Base-by-base conservation (phyloP, 306 rosid species). In the Dryas alaskensis region DNA sequence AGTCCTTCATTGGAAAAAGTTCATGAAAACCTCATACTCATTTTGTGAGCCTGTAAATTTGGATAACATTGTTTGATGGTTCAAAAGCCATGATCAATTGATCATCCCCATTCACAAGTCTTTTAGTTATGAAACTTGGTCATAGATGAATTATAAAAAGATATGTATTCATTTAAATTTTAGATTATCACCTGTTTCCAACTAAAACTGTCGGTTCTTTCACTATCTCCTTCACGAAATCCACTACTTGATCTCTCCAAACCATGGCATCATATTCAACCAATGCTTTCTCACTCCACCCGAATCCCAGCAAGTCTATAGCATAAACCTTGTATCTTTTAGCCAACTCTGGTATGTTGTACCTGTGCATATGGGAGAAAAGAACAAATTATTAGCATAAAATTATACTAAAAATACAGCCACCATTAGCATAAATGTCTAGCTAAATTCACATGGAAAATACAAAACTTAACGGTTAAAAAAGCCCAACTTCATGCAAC, bases 261-360 rank as follows among this genome's bases (percentile, higher is more conserved):
- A 92, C 84, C 92, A 88, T 55, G 81, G 98, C 93, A 84, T 94
- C 96, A 45, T 94, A 94, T n/a, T 94, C 96, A 1, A 92, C 81
- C 48, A 94, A 54, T 75, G 99, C 99, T 73, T 94, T 94, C 80
- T 94, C 98, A 81, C 99, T 94, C 99, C 99, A 94, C 55, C 99
- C 97, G 64, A 94, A 94, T 51, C 97, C 97, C 78, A 92, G 86
- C 88, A 94, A 88, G 88, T 89, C 99, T 80, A 94, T 65, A 54
- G 98, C 97, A 82, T 90, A 94, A 59, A 94, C 98, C 89, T 87
- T 92, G 80, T 94, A 79, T 25, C 55, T 86, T 79, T 95, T 90
- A 12, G 99, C 92, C 85, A 92, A 87, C 87, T 87, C 93, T 42
- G 99, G 98, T 67, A 92, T 95, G 75, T 89, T 95, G 76, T 90